Base-by-base conservation (phyloP, 2,329 filamentous ascomycete species). In the Amauroascus verrucosus region DNA sequence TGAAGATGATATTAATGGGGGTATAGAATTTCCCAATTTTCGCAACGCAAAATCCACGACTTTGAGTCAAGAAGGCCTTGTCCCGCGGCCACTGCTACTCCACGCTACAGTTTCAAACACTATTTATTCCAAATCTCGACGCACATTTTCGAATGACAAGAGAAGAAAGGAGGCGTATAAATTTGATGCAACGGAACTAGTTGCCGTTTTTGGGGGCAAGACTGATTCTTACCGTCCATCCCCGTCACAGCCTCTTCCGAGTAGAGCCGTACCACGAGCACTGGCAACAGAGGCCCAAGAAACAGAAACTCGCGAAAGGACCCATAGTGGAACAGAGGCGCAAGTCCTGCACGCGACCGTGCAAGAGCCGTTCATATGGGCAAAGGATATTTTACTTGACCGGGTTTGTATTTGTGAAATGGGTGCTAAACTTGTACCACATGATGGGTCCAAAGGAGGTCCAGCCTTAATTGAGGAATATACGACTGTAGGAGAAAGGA, bases 41-140 rank as follows among this genome's bases (percentile, higher is more conserved):
- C 33, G 37, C n/a, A 48, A 45, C 7, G 26, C 49, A 4, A 41
- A 22, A 33, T 33, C 51, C 7, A 35, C 26, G 3, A n/a, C 37
- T 40, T 16, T 16, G n/a, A 16, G 18, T 48, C 43, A 48, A 48
- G 51, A 48, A 33, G 37, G 22, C n/a, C 7, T 33, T 7, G 18
- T 53, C 9, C 48, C 72, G 11, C 72, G 87, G 52, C 78, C 81
- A 6, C 67, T 96, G 57, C 77, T 86, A 18, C 70, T 96, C 49
- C 91, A 96, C 65, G 88, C 87, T 16, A 96, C 91, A 0, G 72
- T 96, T 3, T 70, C 93, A 48, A 95, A 96, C 67, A 94, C 89
- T 0, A 80, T 89, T 13, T 94, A 95, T 65, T 81, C 14, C 59
- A 64, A 6, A 60, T 61, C 35, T 56, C 54, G 18, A 43, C 35